Evolutionary conservation across 2,329 filamentous ascomycete genomes (phyloP).

Genomic region (Hansfordia pulvinata): DNA sequence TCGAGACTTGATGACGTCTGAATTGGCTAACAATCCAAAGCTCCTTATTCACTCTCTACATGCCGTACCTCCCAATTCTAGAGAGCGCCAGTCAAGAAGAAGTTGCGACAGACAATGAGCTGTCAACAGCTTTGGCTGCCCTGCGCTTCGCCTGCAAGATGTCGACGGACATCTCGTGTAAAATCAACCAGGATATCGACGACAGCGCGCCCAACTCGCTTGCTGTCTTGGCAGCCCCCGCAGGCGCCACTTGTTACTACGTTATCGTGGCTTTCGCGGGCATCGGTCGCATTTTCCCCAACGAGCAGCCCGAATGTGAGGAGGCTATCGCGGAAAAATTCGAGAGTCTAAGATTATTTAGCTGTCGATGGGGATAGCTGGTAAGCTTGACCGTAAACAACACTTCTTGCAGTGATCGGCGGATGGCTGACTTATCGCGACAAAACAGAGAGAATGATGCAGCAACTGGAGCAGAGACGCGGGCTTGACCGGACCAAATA

Average conservation of each 20-base stretch:
- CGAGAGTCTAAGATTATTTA: slow-evolving; percentile 17
- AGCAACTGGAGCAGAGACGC: slow-evolving; percentile 13
- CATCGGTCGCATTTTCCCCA: slow-evolving; percentile 15
- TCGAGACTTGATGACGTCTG: neutral
- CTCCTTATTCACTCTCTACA: slow-evolving; percentile 17
- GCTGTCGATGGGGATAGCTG: slow-evolving; percentile 19
- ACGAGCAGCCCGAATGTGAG: slow-evolving; percentile 12
- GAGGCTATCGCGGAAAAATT: slow-evolving; percentile 17
- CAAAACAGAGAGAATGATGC: slow-evolving; percentile 17
- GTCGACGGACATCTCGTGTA: slow-evolving; percentile 19
- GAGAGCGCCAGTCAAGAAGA: slow-evolving; percentile 7
- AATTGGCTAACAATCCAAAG: slow-evolving; percentile 4
- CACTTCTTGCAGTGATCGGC: neutral
- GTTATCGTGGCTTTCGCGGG: slow-evolving; percentile 14
- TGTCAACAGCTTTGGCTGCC: slow-evolving; percentile 14
- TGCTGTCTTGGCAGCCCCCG: slow-evolving; percentile 14
- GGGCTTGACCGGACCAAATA: slow-evolving; percentile 14
- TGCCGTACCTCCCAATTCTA: slow-evolving; percentile 16
- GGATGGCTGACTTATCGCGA: neutral
- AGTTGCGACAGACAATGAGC: slow-evolving; percentile 8
- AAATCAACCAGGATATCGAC: slow-evolving; percentile 13
- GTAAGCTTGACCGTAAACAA: slow-evolving; percentile 12
- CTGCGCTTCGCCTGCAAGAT: slow-evolving; percentile 18
- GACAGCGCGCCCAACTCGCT: slow-evolving; percentile 9
- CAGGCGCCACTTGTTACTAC: slow-evolving; percentile 16